Conservation (phyloP, 2,329 filamentous ascomycete species). For the Xylariaceae sp. region DNA sequence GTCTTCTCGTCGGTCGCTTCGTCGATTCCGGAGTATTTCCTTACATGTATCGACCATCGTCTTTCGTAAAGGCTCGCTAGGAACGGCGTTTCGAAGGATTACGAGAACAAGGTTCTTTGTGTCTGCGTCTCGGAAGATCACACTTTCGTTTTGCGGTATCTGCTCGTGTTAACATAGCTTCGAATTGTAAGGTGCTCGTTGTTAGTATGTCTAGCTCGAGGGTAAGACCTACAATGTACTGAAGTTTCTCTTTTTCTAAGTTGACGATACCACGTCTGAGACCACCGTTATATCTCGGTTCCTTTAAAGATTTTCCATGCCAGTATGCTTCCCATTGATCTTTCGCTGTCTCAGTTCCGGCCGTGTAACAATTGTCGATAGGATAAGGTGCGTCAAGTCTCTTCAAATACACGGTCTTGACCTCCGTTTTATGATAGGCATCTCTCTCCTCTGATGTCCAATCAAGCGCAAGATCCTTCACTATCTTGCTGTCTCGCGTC, state of each 20-base stretch:
- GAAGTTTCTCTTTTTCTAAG: constrained; percentile 10
- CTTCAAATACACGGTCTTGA: constrained; percentile 6
- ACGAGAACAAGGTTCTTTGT: constrained; percentile 20
- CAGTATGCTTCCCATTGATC: constrained; percentile 14
- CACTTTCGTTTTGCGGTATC: constrained; percentile 20
- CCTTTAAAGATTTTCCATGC: constrained; percentile 7
- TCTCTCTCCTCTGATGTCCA: constrained; percentile 2
- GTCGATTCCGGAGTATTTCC: constrained; percentile 12
- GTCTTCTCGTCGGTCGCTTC: constrained; percentile 11
- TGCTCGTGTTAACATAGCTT: not conserved
- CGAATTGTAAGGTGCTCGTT: too few species aligned
- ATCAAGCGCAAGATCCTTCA: constrained; percentile 5
- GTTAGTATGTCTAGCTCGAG: not conserved
- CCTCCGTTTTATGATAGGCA: not conserved
- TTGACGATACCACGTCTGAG: constrained; percentile 7
- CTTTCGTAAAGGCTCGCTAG: constrained; percentile 14
- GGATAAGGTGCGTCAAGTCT: constrained; percentile 3
- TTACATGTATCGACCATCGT: constrained; percentile 15
- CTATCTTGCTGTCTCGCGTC: not conserved
- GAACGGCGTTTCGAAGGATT: constrained; percentile 20
- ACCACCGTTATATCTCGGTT: constrained; percentile 10
- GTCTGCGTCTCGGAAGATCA: constrained; percentile 23
- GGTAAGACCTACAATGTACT: constrained; percentile 11
- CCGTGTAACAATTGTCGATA: not conserved
- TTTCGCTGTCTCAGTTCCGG: constrained; percentile 11